phyloP scores from a whole-genome alignment of 805 yeast genomes.

The Naumovozyma baii region DNA sequence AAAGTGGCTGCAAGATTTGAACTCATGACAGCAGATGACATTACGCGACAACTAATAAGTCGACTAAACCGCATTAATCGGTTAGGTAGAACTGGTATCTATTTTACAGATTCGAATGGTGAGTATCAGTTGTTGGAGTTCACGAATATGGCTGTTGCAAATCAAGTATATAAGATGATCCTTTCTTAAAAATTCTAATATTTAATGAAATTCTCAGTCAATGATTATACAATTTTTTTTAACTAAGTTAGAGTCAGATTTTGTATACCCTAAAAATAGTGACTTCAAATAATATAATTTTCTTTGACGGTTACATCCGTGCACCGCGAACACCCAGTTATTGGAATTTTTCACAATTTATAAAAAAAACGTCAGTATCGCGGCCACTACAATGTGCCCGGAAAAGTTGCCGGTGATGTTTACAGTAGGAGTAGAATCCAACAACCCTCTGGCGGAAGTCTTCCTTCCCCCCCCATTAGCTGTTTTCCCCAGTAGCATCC shows the following conservation, averaged over 20 bases:
- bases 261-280: not conserved
- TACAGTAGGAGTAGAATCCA: too few relatives aligned
- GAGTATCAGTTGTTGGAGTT: constrained; percentile 20
- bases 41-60: constrained; percentile 5
- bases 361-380: too few relatives aligned
- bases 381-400: too few relatives aligned
- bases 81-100: constrained; percentile 25
- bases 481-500: too few relatives aligned
- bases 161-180: constrained; percentile 18
- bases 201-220: too few relatives aligned
- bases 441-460: too few relatives aligned
- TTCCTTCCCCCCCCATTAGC: too few relatives aligned
- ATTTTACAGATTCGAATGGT: constrained; percentile 8
- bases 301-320: too few relatives aligned
- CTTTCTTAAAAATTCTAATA: constrained; percentile 1
- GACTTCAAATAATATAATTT: too few relatives aligned
- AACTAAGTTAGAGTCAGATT: too few relatives aligned
- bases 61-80: constrained; percentile 14
- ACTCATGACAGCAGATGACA: not conserved
- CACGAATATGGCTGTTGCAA: constrained; percentile 17
- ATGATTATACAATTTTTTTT: too few relatives aligned
- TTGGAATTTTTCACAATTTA: not conserved
- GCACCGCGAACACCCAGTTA: not conserved
- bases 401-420: too few relatives aligned
- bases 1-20: constrained; percentile 15